Conservation (phyloP, 108 stramenopile genomes). For the Ochromonas danica region DNA sequence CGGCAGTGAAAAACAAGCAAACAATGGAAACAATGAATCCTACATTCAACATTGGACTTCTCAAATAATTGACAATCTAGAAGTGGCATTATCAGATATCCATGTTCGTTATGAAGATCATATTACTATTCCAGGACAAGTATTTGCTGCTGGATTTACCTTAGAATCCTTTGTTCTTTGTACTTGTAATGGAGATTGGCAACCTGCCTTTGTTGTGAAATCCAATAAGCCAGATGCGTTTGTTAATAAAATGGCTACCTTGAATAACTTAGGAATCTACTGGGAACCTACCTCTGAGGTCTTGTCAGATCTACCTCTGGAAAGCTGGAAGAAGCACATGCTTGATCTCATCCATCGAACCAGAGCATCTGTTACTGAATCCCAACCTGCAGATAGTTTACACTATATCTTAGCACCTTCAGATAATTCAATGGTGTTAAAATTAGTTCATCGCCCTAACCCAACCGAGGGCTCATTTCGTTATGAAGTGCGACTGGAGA, state of each 20-base stretch:
- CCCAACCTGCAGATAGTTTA: neutral
- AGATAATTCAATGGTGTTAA: neutral
- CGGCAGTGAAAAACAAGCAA: neutral
- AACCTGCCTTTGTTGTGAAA: neutral
- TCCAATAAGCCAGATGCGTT: neutral
- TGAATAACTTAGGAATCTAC: neutral
- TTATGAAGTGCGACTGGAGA: neutral
- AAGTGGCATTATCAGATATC: slow-evolving; percentile 11
- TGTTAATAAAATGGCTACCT: neutral
- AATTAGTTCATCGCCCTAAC: neutral
- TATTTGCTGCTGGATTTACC: neutral
- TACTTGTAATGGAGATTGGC: neutral
- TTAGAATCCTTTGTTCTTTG: neutral
- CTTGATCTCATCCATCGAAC: neutral
- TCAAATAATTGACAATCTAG: slow-evolving; percentile 29
- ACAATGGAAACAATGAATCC: neutral
- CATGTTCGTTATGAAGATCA: slow-evolving; percentile 34
- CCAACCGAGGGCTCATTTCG: neutral
- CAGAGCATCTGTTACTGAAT: neutral
- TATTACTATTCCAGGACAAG: neutral
- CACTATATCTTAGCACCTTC: neutral
- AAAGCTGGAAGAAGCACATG: slow-evolving; percentile 6
- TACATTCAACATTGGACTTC: slow-evolving; percentile 25
- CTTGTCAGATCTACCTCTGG: neutral
- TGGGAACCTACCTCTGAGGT: neutral